Evolutionary conservation across 1,284 basidiomycete species (phyloP).

Genomic region (Ceratobasidium theobromae): DNA sequence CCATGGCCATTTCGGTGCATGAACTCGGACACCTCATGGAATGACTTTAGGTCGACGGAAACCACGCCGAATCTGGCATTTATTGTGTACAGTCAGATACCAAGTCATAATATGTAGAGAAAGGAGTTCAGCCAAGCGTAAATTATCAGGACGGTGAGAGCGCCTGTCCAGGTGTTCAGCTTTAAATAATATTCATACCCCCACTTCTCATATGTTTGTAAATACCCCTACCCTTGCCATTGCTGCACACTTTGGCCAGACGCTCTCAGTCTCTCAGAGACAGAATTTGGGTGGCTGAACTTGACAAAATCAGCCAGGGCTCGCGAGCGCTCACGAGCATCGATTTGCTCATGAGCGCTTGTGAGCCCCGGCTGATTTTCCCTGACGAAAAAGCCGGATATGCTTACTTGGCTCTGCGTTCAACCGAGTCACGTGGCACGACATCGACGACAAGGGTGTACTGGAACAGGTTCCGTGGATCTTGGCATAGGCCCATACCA

Average conservation of each 20-base stretch:
- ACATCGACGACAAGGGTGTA: neutral
- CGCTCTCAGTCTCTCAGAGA: too few species aligned
- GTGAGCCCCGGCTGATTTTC: neutral
- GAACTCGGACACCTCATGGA: neutral
- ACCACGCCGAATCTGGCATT: slow-evolving; percentile 2
- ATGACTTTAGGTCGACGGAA: neutral
- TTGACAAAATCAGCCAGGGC: too few species aligned
- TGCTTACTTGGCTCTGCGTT: slow-evolving; percentile 9
- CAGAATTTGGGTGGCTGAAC: too few species aligned
- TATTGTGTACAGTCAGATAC: slow-evolving; percentile 1
- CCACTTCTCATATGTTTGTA: neutral
- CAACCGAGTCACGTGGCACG: slow-evolving; percentile 13
- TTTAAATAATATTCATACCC: neutral
- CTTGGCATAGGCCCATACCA: neutral
- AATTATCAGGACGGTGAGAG: too few species aligned
- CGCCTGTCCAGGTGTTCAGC: neutral
- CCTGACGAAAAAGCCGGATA: neutral
- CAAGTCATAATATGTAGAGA: neutral
- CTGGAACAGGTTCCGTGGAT: slow-evolving; percentile 5
- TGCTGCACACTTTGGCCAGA: too few species aligned
- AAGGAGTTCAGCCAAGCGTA: too few species aligned
- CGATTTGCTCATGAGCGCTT: neutral
- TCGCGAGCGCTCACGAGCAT: neutral
- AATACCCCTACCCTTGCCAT: too few species aligned
- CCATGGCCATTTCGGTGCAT: neutral